Evolutionary conservation across 306 rosid genomes (phyloP).

Genomic region (Lotus japonicus): DNA sequence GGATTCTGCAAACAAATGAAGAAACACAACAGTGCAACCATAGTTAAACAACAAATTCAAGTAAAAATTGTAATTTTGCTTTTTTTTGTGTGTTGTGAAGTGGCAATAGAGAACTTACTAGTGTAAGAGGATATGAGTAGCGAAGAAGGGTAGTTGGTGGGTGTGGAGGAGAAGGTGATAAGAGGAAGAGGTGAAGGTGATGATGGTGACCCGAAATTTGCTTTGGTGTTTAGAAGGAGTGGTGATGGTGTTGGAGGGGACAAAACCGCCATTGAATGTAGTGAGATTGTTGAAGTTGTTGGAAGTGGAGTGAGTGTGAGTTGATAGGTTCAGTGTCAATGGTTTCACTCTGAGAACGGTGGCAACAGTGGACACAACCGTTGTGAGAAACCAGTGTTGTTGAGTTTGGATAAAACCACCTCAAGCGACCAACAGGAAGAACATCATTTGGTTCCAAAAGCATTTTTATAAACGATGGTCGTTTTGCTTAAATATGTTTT

Average conservation of each 20-base stretch:
- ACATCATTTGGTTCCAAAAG: no score
- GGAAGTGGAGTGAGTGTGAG: no score
- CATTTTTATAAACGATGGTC: no score
- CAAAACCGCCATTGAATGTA: conserved; percentile 22
- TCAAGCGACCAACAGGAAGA: no score
- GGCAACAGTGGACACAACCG: no score
- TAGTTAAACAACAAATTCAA: neutral
- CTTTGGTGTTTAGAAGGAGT: conserved; percentile 23
- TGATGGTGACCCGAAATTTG: conserved; percentile 28
- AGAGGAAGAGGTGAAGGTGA: conserved; percentile 25
- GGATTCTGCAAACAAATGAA: conserved; percentile 33
- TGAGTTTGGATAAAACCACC: no score
- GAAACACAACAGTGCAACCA: neutral
- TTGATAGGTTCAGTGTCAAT: no score
- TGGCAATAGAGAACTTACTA: conserved; percentile 32
- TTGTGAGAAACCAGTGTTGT: no score
- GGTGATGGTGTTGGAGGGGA: conserved; percentile 31
- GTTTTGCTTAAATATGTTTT: no score
- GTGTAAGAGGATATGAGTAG: conserved; percentile 28
- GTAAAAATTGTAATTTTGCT: neutral
- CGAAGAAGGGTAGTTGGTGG: conserved; percentile 25
- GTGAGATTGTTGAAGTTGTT: neutral
- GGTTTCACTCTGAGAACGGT: no score
- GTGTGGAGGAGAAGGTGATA: conserved; percentile 25
- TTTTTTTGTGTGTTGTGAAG: neutral